Conservation (phyloP, 495 filamentous ascomycete species). For the Daldinia loculata region DNA sequence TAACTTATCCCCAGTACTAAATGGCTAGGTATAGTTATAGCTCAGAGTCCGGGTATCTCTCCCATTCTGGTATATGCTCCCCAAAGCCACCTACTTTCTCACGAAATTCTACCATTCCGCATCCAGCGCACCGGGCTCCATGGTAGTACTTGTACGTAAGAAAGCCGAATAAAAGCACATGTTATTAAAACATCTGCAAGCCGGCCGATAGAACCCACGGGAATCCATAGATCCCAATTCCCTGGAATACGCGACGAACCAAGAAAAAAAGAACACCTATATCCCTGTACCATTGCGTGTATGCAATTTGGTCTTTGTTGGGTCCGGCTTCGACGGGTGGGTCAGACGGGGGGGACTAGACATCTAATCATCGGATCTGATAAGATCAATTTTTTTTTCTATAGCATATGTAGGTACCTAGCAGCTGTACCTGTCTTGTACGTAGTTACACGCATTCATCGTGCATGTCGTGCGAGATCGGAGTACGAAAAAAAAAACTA, state of each 20-base stretch:
- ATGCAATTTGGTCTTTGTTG: slow-evolving; percentile 10
- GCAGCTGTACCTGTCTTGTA: background rate
- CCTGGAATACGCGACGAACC: slow-evolving; percentile 3
- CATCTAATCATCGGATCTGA: slow-evolving; percentile 59
- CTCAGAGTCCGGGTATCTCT: background rate
- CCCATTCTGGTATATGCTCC: background rate
- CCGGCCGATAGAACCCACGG: background rate
- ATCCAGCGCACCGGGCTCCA: background rate
- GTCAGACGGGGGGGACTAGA: slow-evolving; percentile 19
- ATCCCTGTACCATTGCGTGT: slow-evolving; percentile 25
- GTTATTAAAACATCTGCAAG: background rate
- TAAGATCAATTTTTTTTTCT: slow-evolving; percentile 46
- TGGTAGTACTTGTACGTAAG: background rate
- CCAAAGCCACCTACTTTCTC: background rate
- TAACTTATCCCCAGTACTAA: background rate
- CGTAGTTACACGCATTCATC: background rate
- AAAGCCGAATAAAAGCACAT: background rate
- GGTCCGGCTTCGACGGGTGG: slow-evolving; percentile 1
- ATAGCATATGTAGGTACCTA: too few species aligned
- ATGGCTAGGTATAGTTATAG: background rate
- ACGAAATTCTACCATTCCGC: background rate
- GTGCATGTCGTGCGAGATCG: slow-evolving; percentile 41
- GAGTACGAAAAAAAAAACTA: slow-evolving; percentile 20
- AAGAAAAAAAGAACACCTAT: slow-evolving; percentile 4
- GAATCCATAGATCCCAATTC: slow-evolving; percentile 1